Conservation (phyloP, 306 rosid genomes). For the Abrus precatorius region DNA sequence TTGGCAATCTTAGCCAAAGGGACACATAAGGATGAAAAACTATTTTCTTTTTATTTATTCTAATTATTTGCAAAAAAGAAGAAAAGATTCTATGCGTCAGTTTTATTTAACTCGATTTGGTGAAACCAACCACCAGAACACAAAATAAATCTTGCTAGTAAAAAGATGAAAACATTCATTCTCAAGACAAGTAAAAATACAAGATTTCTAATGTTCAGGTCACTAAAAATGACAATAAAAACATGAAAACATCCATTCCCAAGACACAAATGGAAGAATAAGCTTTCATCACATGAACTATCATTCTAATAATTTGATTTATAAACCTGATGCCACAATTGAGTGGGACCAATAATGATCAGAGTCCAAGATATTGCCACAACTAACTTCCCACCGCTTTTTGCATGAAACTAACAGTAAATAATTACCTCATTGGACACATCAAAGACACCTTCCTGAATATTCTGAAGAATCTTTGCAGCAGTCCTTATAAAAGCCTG, state of each 20-base stretch:
- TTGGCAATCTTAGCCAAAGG: slow-evolving; percentile 14
- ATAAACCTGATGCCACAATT: not conserved
- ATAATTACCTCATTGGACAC: slow-evolving; percentile 89
- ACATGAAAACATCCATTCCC: not conserved
- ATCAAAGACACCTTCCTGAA: slow-evolving; percentile 91
- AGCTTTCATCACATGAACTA: not conserved
- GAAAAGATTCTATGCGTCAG: not conserved
- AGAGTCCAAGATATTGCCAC: slow-evolving; percentile 8
- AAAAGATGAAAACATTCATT: not conserved
- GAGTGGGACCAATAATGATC: not conserved
- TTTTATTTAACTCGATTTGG: slow-evolving; percentile 17
- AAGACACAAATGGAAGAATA: not conserved
- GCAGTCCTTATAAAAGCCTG: slow-evolving; percentile 95
- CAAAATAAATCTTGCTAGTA: not conserved
- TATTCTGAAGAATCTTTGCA: slow-evolving; percentile 91
- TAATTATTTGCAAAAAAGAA: not conserved
- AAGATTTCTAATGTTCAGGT: not conserved
- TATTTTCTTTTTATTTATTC: not conserved
- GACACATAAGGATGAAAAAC: not conserved
- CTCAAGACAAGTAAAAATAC: not conserved
- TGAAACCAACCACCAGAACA: slow-evolving; percentile 9
- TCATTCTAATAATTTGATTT: slow-evolving; percentile 20
- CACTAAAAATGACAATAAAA: not conserved
- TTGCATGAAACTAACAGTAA: slow-evolving; percentile 28
- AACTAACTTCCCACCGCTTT: not conserved